Conservation (phyloP, 495 filamentous ascomycete genomes). For the Daldinia bambusicola region DNA sequence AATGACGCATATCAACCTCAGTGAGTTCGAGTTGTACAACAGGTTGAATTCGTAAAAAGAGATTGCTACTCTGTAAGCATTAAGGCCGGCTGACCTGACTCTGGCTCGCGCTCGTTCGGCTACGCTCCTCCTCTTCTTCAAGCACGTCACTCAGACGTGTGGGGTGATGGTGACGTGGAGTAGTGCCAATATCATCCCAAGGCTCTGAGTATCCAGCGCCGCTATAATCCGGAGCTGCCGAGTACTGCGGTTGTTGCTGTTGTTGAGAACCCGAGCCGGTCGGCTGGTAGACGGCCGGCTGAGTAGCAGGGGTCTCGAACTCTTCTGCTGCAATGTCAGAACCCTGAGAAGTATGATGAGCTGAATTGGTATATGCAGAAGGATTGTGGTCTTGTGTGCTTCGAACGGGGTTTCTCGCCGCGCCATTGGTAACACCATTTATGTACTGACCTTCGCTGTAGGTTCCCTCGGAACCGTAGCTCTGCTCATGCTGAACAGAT, state of each 20-base stretch:
- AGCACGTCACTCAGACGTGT: slow-evolving; percentile 94
- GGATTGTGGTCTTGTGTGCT: slow-evolving; percentile 57
- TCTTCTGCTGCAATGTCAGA: slow-evolving; percentile 62
- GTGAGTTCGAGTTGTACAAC: not conserved
- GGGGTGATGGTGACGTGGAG: slow-evolving; percentile 90
- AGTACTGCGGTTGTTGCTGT: slow-evolving; percentile 46
- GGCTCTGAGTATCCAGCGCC: slow-evolving; percentile 72
- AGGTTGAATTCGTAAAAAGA: slow-evolving; percentile 6
- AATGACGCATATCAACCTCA: slow-evolving; percentile 6
- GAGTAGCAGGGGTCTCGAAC: slow-evolving; percentile 56
- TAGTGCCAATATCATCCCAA: slow-evolving; percentile 76
- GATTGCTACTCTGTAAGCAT: slow-evolving; percentile 1
- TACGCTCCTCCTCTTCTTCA: slow-evolving; percentile 82
- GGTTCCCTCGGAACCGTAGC: slow-evolving; percentile 61
- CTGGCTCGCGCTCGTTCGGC: slow-evolving; percentile 64
- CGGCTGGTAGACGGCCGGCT: slow-evolving; percentile 48
- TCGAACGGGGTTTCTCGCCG: slow-evolving; percentile 57
- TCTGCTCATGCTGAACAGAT: slow-evolving; percentile 51
- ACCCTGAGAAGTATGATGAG: slow-evolving; percentile 48
- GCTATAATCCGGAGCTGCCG: slow-evolving; percentile 56
- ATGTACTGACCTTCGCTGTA: slow-evolving; percentile 69
- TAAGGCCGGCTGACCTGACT: slow-evolving; percentile 56
- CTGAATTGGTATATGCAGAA: slow-evolving; percentile 50
- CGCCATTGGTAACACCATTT: slow-evolving; percentile 49
- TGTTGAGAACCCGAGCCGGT: slow-evolving; percentile 49